phyloP scores from a whole-genome alignment of 805 yeast genomes.

The Lipomyces oligophaga region DNA sequence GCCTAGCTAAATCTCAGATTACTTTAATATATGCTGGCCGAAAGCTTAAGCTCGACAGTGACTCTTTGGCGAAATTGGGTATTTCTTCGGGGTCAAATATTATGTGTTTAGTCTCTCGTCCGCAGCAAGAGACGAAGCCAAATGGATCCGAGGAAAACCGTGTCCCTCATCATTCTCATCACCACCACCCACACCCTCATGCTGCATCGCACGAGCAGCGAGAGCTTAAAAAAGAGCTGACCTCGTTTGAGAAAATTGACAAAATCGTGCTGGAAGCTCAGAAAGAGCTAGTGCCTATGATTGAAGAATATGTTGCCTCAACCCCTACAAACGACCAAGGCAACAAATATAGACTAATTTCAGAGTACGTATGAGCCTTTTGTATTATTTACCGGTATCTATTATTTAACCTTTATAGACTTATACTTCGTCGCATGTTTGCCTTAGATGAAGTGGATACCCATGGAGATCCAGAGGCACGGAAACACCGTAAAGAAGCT shows the following conservation, averaged over 20 bases:
- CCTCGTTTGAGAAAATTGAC: constrained; percentile 23
- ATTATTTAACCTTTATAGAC: constrained; percentile 2
- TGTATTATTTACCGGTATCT: neutral
- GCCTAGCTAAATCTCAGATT: constrained; percentile 15
- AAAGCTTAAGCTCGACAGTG: constrained; percentile 26
- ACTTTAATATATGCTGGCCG: constrained; percentile 27
- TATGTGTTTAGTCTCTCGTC: constrained; percentile 15
- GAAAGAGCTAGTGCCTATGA: constrained; percentile 23
- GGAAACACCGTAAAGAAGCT: constrained; percentile 31
- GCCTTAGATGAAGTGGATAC: constrained; percentile 31
- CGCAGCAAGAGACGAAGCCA: neutral
- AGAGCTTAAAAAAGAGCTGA: constrained; percentile 10
- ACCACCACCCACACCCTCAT: neutral
- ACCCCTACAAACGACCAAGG: constrained; percentile 12
- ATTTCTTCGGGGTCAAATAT: constrained; percentile 18
- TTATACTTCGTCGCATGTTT: constrained; percentile 30
- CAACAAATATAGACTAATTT: constrained; percentile 20
- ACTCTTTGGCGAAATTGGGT: constrained; percentile 11
- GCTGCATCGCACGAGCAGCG: too few species aligned
- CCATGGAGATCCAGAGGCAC: constrained; percentile 31
- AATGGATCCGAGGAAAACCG: neutral
- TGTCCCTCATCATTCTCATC: constrained; percentile 1
- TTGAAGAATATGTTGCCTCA: constrained; percentile 12
- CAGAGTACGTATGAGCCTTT: constrained; percentile 14
- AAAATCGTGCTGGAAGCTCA: constrained; percentile 12